These are phyloP conservation scores for Pinus albicaulis DNA, from an alignment of 75 land plant species.

Conservation along the genomic window DNA sequence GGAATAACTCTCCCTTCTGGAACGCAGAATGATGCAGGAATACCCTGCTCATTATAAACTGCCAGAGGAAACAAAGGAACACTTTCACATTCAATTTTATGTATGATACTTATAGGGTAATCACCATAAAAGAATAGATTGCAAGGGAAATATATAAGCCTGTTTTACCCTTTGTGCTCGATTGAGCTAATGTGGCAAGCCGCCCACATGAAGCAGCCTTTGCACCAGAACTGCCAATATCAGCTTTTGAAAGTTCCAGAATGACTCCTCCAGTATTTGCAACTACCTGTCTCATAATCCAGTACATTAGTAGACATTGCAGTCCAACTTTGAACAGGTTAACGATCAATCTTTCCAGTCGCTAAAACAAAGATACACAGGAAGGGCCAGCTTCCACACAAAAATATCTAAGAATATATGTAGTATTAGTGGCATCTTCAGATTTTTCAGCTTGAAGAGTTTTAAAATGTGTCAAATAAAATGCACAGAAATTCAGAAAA, in stretches of 20 bases:
- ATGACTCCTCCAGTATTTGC: conserved; percentile 20
- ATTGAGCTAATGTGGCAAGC: conserved; percentile 51
- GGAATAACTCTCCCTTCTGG: conserved; percentile 87
- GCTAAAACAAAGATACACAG: neutral
- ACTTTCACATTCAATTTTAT: neutral
- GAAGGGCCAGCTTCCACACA: neutral
- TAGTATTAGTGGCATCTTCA: neutral
- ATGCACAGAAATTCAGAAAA: neutral
- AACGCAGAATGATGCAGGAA: conserved; percentile 76
- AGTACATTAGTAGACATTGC: neutral
- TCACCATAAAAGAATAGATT: neutral
- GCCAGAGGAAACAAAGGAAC: conserved; percentile 13
- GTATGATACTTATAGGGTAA: neutral
- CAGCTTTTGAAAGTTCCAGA: conserved; percentile 55
- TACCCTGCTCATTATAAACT: conserved; percentile 77
- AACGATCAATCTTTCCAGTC: neutral
- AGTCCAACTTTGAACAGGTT: neutral
- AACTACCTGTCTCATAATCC: conserved; percentile 17
- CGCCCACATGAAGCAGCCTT: conserved; percentile 87
- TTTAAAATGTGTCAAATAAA: neutral
- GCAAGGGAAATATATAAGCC: neutral
- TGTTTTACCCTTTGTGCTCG: conserved; percentile 39
- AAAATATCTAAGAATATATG: neutral
- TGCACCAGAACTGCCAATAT: conserved; percentile 66
- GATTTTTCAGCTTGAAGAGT: no score